These are phyloP conservation scores for Scedosporium minutisporum DNA, from an alignment of 2,329 filamentous ascomycete genomes.

Conservation along the genomic window DNA sequence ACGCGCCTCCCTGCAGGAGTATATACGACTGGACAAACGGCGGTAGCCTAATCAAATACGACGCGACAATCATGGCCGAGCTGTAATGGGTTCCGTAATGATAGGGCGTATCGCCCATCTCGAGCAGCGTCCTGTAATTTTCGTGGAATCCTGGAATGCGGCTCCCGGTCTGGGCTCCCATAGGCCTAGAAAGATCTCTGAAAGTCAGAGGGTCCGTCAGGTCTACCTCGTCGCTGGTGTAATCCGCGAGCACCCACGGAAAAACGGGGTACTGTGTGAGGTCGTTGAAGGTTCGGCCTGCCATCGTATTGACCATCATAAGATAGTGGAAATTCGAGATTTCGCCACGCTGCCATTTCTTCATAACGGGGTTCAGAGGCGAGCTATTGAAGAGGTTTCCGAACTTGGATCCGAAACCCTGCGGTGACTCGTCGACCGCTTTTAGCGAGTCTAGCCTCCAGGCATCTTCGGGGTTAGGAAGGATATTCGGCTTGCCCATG, in stretches of 20 bases:
- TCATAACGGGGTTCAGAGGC: conserved; percentile 73
- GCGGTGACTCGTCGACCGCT: conserved; percentile 48
- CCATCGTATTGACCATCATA: conserved; percentile 97
- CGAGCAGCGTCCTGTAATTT: conserved; percentile 76
- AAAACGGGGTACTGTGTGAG: conserved; percentile 97
- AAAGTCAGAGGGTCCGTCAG: conserved; percentile 76
- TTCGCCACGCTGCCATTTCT: conserved; percentile 85
- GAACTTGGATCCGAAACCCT: conserved; percentile 73
- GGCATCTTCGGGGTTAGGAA: conserved; percentile 73
- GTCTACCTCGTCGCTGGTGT: conserved; percentile 87
- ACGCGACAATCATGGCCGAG: conserved; percentile 96
- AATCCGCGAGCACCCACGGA: conserved; percentile 93
- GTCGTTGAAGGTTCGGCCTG: conserved; percentile 94
- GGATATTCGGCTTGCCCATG: conserved; percentile 57
- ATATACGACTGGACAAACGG: conserved; percentile 96
- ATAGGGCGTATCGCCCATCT: conserved; percentile 88
- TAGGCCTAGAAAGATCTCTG: conserved; percentile 86
- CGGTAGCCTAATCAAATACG: conserved; percentile 87
- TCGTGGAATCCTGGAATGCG: conserved; percentile 74
- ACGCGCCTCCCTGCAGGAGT: conserved; percentile 86
- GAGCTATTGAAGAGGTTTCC: conserved; percentile 84
- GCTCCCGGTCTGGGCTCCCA: conserved; percentile 77
- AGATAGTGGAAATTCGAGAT: conserved; percentile 98
- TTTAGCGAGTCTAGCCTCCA: conserved; percentile 86
- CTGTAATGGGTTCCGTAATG: conserved; percentile 99